Percentiles rank a stretch among this genome's conserved stretches.
These are phyloP conservation scores for Typha latifolia DNA, from an alignment of 176 grass and related monocot species.

Conservation along the genomic window DNA sequence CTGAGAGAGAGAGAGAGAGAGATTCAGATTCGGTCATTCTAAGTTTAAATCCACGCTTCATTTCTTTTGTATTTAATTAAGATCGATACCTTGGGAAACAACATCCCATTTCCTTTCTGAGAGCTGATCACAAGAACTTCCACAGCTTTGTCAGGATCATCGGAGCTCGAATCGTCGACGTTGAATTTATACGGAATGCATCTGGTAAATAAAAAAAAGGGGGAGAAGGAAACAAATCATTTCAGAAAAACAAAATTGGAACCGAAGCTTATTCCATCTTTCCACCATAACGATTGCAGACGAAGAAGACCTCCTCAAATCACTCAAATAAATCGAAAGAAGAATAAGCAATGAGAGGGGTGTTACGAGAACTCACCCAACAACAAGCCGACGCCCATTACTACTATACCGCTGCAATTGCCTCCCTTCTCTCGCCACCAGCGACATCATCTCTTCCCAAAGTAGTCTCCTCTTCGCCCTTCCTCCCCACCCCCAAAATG, in stretches of 20 bases:
- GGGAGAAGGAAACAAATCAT: background rate
- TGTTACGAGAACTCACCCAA: background rate
- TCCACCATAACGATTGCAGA: background rate
- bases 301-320: background rate
- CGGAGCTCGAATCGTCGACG: background rate
- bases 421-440: constrained; percentile 17
- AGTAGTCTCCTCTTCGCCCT: too few relatives aligned
- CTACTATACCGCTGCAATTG: constrained; percentile 16
- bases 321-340: too few relatives aligned
- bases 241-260: background rate
- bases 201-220: background rate
- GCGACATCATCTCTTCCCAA: background rate
- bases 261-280: background rate
- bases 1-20: background rate
- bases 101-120: constrained; percentile 9
- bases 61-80: background rate
- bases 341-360: background rate
- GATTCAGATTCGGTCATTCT: background rate
- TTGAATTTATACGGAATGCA: constrained; percentile 24
- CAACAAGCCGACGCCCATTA: constrained; percentile 12
- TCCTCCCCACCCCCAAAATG: background rate
- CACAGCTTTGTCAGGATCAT: background rate
- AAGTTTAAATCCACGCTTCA: background rate
- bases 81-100: constrained; percentile 15
- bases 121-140: constrained; percentile 17